These are phyloP conservation scores for Fusarium solani-melongenae DNA, from an alignment of 2,329 filamentous ascomycete genomes.

Conservation along the genomic window DNA sequence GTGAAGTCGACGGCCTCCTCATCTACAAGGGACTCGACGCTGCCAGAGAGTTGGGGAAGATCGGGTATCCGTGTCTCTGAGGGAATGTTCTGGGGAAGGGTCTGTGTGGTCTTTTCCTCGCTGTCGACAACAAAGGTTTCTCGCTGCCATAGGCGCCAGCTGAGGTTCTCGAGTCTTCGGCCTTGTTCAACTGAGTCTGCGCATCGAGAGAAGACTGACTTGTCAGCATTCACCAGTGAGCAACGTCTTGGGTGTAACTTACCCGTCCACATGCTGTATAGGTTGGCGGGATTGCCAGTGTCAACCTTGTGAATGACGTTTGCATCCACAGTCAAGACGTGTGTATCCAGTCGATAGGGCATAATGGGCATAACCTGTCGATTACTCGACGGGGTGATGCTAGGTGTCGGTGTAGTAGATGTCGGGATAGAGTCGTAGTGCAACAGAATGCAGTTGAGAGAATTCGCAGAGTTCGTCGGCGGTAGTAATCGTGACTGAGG, in stretches of 20 bases:
- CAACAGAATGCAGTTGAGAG: slow-evolving; percentile 8
- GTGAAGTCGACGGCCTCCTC: slow-evolving; percentile 73
- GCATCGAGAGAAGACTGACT: slow-evolving; percentile 89
- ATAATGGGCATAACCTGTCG: slow-evolving; percentile 65
- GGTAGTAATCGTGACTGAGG: slow-evolving; percentile 28
- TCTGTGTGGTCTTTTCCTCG: slow-evolving; percentile 63
- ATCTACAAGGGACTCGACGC: slow-evolving; percentile 79
- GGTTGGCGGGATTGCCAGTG: slow-evolving; percentile 89
- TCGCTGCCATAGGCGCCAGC: slow-evolving; percentile 94
- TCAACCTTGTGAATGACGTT: slow-evolving; percentile 95
- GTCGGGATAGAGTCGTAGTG: slow-evolving; percentile 15
- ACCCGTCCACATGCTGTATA: slow-evolving; percentile 98
- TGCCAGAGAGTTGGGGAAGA: slow-evolving; percentile 79
- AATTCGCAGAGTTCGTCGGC: slow-evolving; percentile 29
- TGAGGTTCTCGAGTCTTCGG: slow-evolving; percentile 91
- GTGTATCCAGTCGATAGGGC: slow-evolving; percentile 85
- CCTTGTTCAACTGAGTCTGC: slow-evolving; percentile 95
- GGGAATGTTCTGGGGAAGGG: slow-evolving; percentile 63
- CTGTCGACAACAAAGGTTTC: slow-evolving; percentile 80
- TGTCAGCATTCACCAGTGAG: slow-evolving; percentile 46
- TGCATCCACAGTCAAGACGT: slow-evolving; percentile 91
- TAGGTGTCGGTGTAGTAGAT: slow-evolving; percentile 16
- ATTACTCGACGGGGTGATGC: slow-evolving; percentile 44
- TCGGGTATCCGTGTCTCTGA: slow-evolving; percentile 58
- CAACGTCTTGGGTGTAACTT: slow-evolving; percentile 54